These are phyloP conservation scores for Golovinomyces cichoracearum DNA, from an alignment of 2,329 filamentous ascomycete species.

Conservation along the genomic window DNA sequence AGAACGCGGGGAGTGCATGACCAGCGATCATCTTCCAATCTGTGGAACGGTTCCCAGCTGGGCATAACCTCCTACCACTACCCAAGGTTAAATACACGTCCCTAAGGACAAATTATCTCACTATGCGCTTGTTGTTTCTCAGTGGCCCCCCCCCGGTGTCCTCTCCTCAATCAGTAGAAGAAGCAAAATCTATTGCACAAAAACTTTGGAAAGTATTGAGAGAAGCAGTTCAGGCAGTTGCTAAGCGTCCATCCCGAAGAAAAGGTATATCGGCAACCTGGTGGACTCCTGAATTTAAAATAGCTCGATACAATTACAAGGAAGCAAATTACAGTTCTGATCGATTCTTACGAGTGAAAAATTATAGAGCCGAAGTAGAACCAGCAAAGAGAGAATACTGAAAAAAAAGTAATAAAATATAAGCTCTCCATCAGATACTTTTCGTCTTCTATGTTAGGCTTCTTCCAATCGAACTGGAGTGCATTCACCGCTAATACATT, in stretches of 20 bases:
- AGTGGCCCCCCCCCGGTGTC: not conserved
- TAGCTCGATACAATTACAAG: too few relatives aligned
- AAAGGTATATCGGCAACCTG: not conserved
- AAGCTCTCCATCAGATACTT: not conserved
- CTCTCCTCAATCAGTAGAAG: not conserved
- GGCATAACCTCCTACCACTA: not conserved
- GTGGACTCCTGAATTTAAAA: not conserved
- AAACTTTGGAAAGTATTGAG: not conserved
- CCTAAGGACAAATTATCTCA: not conserved
- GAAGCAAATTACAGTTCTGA: too few relatives aligned
- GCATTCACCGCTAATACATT: too few relatives aligned
- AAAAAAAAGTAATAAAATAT: too few relatives aligned
- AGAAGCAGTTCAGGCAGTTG: not conserved
- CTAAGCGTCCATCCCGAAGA: not conserved
- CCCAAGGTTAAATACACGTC: not conserved
- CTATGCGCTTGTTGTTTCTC: not conserved
- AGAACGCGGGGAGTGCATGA: not conserved
- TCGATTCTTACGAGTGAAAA: too few relatives aligned
- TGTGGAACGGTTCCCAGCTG: not conserved
- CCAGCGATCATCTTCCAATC: too few relatives aligned
- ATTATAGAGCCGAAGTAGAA: not conserved
- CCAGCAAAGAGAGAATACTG: not conserved
- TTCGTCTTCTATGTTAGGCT: not conserved
- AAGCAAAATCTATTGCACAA: not conserved
- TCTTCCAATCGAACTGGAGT: not conserved